These are phyloP conservation scores for Mycena capillaripes DNA, from an alignment of 768 basidiomycete species.

Conservation along the genomic window DNA sequence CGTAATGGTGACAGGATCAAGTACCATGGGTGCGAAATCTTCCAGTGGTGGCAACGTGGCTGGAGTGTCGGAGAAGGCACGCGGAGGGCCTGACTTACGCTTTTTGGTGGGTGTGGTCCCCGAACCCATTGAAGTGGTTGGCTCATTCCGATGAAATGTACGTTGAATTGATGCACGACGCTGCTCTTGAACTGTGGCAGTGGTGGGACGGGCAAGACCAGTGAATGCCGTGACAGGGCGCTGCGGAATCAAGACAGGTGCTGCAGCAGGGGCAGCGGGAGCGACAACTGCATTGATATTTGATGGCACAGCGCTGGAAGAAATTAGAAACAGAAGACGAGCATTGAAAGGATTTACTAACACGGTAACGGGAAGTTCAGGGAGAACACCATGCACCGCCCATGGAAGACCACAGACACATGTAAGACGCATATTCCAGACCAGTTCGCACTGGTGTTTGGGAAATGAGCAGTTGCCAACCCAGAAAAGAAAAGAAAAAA, in stretches of 20 bases:
- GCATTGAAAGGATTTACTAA: background rate
- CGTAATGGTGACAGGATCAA: background rate
- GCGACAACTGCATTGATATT: background rate
- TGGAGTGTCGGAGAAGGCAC: background rate
- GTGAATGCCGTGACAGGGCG: background rate
- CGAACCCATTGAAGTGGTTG: background rate
- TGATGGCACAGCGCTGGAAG: background rate
- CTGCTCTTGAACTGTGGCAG: background rate
- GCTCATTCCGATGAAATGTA: background rate
- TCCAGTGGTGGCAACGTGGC: background rate
- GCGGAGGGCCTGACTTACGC: background rate
- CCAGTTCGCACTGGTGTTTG: background rate
- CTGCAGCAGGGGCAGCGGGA: background rate
- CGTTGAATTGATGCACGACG: conserved; percentile 6
- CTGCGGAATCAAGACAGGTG: background rate
- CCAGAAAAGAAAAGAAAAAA: too few relatives aligned
- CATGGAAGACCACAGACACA: background rate
- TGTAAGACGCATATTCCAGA: background rate
- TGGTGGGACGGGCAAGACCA: background rate
- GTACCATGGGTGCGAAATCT: background rate
- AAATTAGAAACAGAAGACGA: too few relatives aligned
- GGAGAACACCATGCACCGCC: background rate
- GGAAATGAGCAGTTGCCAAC: too few relatives aligned
- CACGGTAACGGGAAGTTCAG: background rate
- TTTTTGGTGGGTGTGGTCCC: background rate